Evolutionary conservation across 805 yeast genomes (phyloP), one percentile per base, ranked within the genome.

Genomic region (Candida tallmaniae): DNA sequence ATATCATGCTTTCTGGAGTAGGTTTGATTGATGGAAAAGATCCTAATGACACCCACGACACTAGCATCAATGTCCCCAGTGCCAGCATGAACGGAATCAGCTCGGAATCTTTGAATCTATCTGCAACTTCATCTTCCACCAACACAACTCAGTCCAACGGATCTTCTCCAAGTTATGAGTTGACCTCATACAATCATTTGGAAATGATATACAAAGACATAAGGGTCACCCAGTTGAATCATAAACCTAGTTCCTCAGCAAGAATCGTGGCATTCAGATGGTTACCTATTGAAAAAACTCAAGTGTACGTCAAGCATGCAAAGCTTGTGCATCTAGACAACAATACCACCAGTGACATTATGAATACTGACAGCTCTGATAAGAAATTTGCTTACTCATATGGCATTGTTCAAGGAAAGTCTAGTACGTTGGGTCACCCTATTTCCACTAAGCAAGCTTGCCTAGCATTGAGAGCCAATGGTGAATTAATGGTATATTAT

Each of bases 201-300:
- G 79, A 74, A 41, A 52, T 70, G 53, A 66, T 74, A 6, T 73
- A 70, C 49, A 50, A 70, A 4, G 80, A 76, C 42, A 44, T 50
- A 6, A 42, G 50, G 4, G 44, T 26, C 10, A 34, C 28, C 17
- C 44, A 40, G 13, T 17, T 36, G 15, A 36, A 34, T 11, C 41
- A 38, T 25, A 31, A 25, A 25, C 44, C 45, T 6, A 40, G 36
- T 15, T 23, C 22, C 14, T 35, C 51, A 13, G 50, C 48, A 2
- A 47, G 50, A 6, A 44, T 54, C 14, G 65, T 74, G 10, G 76
- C 80, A 0, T 71, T 81, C 52, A 73, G 74, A 45, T 87, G 95
- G 95, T 66, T 87, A 18, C 76, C 75, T 28, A 61, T 74, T n/a
- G 86, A 83, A 32, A 85, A 86, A 44, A 76, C 80, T 1, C 73